phyloP scores from a whole-genome alignment of 2,329 filamentous ascomycete genomes.

The Colletotrichum tanaceti region DNA sequence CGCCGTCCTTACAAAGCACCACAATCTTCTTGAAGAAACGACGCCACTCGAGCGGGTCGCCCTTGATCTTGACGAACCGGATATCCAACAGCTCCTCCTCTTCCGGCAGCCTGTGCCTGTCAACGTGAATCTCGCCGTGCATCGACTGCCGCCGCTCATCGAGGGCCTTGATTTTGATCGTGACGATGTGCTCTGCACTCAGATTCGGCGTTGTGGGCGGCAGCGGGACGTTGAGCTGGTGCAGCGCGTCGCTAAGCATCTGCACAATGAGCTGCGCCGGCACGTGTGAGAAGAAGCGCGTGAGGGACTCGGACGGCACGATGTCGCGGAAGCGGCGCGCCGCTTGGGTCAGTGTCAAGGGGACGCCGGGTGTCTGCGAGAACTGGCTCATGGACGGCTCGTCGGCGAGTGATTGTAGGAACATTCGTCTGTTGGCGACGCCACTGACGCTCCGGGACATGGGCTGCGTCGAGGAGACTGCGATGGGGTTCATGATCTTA shows the following conservation, averaged over 20 bases:
- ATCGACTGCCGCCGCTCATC: conserved; percentile 79
- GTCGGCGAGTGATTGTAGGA: conserved; percentile 77
- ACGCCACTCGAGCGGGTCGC: conserved; percentile 96
- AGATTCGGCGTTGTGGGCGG: conserved; percentile 60
- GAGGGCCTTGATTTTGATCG: conserved; percentile 78
- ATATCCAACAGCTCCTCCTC: conserved; percentile 79
- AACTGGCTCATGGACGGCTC: conserved; percentile 92
- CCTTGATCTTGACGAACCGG: conserved; percentile 92
- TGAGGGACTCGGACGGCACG: conserved; percentile 85
- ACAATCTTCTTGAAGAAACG: conserved; percentile 97
- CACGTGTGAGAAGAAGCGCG: conserved; percentile 90
- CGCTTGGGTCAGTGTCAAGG: conserved; percentile 87
- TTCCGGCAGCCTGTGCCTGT: conserved; percentile 69
- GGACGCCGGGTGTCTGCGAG: conserved; percentile 80
- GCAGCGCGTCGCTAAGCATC: conserved; percentile 82
- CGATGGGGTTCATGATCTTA: conserved; percentile 60
- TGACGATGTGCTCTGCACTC: conserved; percentile 67
- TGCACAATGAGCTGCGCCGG: conserved; percentile 80
- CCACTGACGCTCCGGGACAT: conserved; percentile 50
- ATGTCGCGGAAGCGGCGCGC: conserved; percentile 92
- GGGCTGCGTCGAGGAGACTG: conserved; percentile 64
- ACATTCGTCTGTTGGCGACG: conserved; percentile 49
- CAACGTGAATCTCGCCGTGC: conserved; percentile 80
- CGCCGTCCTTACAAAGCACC: conserved; percentile 85
- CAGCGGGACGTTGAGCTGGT: conserved; percentile 85